A percentile compares a stretch with the other conserved stretches of the same genome.
phyloP scores from a whole-genome alignment of 2,329 filamentous ascomycete genomes.

The Aspergillus pseudoterreus region DNA sequence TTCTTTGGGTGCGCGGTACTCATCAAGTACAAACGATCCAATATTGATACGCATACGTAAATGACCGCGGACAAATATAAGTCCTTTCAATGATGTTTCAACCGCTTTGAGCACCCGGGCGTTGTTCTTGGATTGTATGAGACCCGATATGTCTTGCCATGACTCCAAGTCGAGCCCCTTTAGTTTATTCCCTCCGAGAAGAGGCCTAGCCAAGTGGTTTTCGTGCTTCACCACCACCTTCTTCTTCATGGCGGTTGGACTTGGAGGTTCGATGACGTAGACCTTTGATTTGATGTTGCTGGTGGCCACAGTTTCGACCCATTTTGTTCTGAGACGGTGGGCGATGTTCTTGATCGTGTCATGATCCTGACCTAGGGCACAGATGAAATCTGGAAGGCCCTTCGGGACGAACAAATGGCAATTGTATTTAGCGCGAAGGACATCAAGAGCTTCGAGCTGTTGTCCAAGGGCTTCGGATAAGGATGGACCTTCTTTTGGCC shows the following conservation, averaged over 20 bases:
- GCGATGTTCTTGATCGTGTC: conserved; percentile 37
- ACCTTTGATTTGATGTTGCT: conserved; percentile 28
- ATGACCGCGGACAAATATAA: conserved; percentile 31
- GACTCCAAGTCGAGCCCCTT: conserved; percentile 14
- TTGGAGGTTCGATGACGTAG: conserved; percentile 31
- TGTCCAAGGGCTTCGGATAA: conserved; percentile 39
- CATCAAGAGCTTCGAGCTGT: conserved; percentile 44
- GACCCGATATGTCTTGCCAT: conserved; percentile 18
- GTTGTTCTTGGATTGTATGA: conserved; percentile 28
- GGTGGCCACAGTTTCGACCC: conserved; percentile 26
- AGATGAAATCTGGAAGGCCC: conserved; percentile 27
- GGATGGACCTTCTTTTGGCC: conserved; percentile 43
- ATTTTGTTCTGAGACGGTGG: conserved; percentile 22
- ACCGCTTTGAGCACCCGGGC: conserved; percentile 26
- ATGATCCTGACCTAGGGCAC: conserved; percentile 27
- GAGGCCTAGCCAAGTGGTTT: conserved; percentile 14
- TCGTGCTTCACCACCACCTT: conserved; percentile 25
- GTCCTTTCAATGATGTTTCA: conserved; percentile 27
- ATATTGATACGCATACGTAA: conserved; percentile 42
- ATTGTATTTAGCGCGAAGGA: conserved; percentile 37
- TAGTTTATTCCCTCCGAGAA: conserved; percentile 17
- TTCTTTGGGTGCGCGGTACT: conserved; percentile 29
- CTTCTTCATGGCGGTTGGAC: conserved; percentile 14
- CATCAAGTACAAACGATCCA: conserved; percentile 38
- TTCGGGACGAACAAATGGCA: conserved; percentile 41